Percentiles rank a stretch among this genome's conserved stretches.
Evolutionary conservation across 2,329 filamentous ascomycete genomes (phyloP).

Genomic region (Ciborinia camelliae): DNA sequence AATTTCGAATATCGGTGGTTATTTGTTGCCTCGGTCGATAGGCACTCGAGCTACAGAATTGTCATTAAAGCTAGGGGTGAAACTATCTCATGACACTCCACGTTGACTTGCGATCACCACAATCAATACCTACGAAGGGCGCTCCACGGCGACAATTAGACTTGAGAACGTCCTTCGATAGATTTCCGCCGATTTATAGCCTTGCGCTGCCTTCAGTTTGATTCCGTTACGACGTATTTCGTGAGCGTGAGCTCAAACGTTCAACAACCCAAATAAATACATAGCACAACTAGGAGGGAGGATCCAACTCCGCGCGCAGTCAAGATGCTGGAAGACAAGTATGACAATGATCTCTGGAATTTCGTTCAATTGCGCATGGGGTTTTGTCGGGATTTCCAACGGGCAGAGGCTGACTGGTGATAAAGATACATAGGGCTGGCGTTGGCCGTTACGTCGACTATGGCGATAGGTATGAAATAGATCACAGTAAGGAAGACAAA

Average conservation of each 20-base stretch:
- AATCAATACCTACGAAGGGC: constrained; percentile 20
- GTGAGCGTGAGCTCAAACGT: constrained; percentile 27
- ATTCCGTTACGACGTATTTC: background rate
- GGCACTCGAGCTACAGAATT: constrained; percentile 13
- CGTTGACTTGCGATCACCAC: constrained; percentile 26
- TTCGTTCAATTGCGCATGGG: background rate
- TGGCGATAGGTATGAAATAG: constrained; percentile 65
- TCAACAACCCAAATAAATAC: constrained; percentile 21
- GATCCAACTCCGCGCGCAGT: constrained; percentile 23
- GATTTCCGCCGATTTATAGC: constrained; percentile 18
- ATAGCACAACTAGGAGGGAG: constrained; percentile 29
- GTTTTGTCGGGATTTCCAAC: background rate
- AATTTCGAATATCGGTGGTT: constrained; percentile 1
- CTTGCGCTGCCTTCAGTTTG: constrained; percentile 9
- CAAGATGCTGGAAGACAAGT: constrained; percentile 48
- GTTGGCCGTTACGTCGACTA: constrained; percentile 69
- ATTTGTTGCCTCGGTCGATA: constrained; percentile 15
- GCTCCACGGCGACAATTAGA: background rate
- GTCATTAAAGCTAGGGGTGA: constrained; percentile 24
- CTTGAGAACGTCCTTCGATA: background rate
- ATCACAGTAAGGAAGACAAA: background rate
- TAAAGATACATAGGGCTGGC: constrained; percentile 72
- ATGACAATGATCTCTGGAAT: constrained; percentile 28
- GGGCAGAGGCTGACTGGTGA: constrained; percentile 27
- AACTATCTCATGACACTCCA: constrained; percentile 26